Evolutionary conservation across 495 filamentous ascomycete species (phyloP), one percentile per base, ranked within the genome.

Genomic region (Aspergillus coremiiformis): DNA sequence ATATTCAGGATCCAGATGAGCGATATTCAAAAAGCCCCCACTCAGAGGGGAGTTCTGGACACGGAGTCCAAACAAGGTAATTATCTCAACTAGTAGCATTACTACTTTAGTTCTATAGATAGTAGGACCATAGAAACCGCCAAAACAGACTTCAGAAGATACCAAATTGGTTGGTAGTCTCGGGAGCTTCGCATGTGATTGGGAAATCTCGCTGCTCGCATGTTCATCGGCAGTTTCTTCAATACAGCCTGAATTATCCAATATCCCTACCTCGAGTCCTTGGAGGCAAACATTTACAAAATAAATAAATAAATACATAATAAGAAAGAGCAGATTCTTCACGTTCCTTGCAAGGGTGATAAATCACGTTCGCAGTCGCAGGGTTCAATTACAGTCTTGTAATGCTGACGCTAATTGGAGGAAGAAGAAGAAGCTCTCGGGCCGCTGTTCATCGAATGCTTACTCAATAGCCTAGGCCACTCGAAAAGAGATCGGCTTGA

Each of bases 161-260:
- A 26, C n/a, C 22, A 22, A 19, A 35, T 53, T 55, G 58, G 58
- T n/a, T n/a, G n/a, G 30, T 43, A 35, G 39, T 51, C 44, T 44
- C 58, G 58, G 58, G 37, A 17, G 4, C 0, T 21, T 22, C 33
- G 33, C 51, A 53, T 47, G 44, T 47, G 58, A 55, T 61, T 49
- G 54, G 47, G 49, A 42, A 53, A 47, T 42, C 37, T 47, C 44
- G 49, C n/a, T n/a, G n/a, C n/a, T n/a, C n/a, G n/a, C n/a, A n/a
- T n/a, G n/a, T n/a, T n/a, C n/a, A n/a, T n/a, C n/a, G n/a, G n/a
- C n/a, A n/a, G n/a, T n/a, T n/a, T n/a, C n/a, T n/a, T n/a, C 23
- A 21, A 20, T 14, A 27, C 44, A 29, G 29, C 10, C 19, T 17
- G 44, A 23, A 23, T 32, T 35, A 27, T 27, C 19, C 23, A n/a